These are phyloP conservation scores for Neonothopanus nambi DNA, from an alignment of 1,284 basidiomycete genomes.

Conservation along the genomic window DNA sequence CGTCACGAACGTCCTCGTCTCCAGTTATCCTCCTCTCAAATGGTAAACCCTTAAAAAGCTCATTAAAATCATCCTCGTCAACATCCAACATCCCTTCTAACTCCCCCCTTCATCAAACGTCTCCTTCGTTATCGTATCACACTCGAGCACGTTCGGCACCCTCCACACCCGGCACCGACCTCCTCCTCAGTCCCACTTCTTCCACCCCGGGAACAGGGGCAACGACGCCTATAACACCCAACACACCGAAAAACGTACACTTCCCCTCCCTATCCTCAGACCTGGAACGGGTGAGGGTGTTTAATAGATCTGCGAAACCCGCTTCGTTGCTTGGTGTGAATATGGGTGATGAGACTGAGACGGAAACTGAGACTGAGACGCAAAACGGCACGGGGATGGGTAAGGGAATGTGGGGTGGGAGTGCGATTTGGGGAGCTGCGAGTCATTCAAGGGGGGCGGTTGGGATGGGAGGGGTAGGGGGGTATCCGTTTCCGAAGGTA, in stretches of 20 bases:
- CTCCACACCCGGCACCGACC: slow-evolving; percentile 15
- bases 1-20: slow-evolving; percentile 33
- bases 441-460: background rate
- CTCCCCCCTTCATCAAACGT: slow-evolving; percentile 32
- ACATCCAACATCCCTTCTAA: slow-evolving; percentile 53
- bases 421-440: background rate
- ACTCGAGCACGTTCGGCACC: slow-evolving; percentile 15
- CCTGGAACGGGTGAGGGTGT: slow-evolving; percentile 84
- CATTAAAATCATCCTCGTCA: slow-evolving; percentile 74
- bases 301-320: slow-evolving; percentile 81
- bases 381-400: slow-evolving; percentile 1
- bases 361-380: slow-evolving; percentile 1
- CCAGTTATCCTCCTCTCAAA: slow-evolving; percentile 68
- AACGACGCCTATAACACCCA: slow-evolving; percentile 45
- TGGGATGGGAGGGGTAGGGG: too few relatives aligned
- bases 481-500: slow-evolving; percentile 1
- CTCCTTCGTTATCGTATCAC: background rate
- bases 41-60: slow-evolving; percentile 88
- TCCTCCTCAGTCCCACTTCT: background rate
- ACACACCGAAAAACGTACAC: slow-evolving; percentile 82
- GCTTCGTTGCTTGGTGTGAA: slow-evolving; percentile 42
- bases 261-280: slow-evolving; percentile 70
- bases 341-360: too few relatives aligned
- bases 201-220: too few relatives aligned
- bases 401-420: slow-evolving; percentile 7